phyloP scores from a whole-genome alignment of 2,329 filamentous ascomycete species.

The Grosmannia penicillata region DNA sequence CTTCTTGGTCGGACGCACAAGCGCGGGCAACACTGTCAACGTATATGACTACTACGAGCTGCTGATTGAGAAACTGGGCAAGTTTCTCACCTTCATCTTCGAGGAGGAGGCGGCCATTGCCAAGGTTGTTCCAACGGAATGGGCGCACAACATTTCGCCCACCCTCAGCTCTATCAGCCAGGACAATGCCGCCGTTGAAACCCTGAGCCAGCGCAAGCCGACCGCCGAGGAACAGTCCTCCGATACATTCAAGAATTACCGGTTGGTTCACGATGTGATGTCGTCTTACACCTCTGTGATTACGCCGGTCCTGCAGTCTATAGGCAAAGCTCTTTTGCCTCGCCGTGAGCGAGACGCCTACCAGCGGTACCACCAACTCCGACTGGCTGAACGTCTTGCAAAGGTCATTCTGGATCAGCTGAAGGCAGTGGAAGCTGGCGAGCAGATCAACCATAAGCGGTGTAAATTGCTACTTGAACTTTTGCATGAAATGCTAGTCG shows the following conservation, averaged over 20 bases:
- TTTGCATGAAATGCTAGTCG: conserved; percentile 64
- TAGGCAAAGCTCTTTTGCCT: conserved; percentile 68
- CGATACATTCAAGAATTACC: conserved; percentile 53
- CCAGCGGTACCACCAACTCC: conserved; percentile 35
- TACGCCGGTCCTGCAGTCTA: conserved; percentile 71
- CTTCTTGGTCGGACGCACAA: conserved; percentile 52
- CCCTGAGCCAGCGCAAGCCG: conserved; percentile 14
- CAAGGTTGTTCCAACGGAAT: conserved; percentile 56
- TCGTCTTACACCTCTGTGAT: conserved; percentile 65
- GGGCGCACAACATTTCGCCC: conserved; percentile 33
- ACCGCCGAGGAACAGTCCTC: conserved; percentile 25
- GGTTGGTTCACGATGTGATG: conserved; percentile 60
- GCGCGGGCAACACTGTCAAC: conserved; percentile 62
- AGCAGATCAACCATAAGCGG: conserved; percentile 57
- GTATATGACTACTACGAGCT: conserved; percentile 68
- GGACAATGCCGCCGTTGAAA: neutral
- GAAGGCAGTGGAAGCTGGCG: conserved; percentile 28
- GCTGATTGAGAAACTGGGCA: conserved; percentile 62
- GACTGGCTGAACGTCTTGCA: conserved; percentile 52
- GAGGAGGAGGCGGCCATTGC: conserved; percentile 70
- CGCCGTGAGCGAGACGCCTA: conserved; percentile 57
- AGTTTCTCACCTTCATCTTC: conserved; percentile 65
- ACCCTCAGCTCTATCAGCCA: too few relatives aligned
- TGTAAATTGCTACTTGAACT: conserved; percentile 70
- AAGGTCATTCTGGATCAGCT: conserved; percentile 56